These are phyloP conservation scores for Nakaseomyces nivariensis DNA, from an alignment of 1,139 yeast species.

Conservation along the genomic window DNA sequence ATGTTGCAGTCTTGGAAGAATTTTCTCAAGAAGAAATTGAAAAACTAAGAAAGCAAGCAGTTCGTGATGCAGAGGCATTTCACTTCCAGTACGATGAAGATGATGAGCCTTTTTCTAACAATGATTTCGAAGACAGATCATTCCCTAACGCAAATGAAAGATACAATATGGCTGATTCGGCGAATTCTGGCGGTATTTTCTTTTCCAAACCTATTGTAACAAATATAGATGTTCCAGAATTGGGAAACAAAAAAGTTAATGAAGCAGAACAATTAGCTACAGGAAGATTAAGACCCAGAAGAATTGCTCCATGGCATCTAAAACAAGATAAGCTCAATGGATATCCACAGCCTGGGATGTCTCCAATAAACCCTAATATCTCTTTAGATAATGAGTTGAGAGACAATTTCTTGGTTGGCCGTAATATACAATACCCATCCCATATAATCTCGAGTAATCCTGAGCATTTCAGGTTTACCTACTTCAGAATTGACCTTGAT, in stretches of 20 bases:
- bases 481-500: slow-evolving; percentile 81
- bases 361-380: slow-evolving; percentile 8
- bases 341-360: slow-evolving; percentile 2
- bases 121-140: slow-evolving; percentile 24
- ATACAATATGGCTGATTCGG: slow-evolving; percentile 6
- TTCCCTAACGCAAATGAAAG: slow-evolving; percentile 6
- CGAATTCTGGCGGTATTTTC: slow-evolving; percentile 26
- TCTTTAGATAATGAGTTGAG: slow-evolving; percentile 12
- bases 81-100: slow-evolving; percentile 30
- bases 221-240: slow-evolving; percentile 34
- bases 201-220: slow-evolving; percentile 34
- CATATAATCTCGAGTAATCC: slow-evolving; percentile 34
- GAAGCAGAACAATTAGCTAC: slow-evolving; percentile 50
- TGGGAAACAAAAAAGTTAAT: slow-evolving; percentile 42
- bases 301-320: slow-evolving; percentile 68
- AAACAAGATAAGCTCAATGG: slow-evolving; percentile 15
- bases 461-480: slow-evolving; percentile 65
- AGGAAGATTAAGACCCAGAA: slow-evolving; percentile 65
- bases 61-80: slow-evolving; percentile 34
- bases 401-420: slow-evolving; percentile 25
- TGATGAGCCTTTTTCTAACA: slow-evolving; percentile 21
- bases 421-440: slow-evolving; percentile 32
- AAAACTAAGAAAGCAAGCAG: slow-evolving; percentile 36
- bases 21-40: slow-evolving; percentile 61
- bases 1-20: slow-evolving; percentile 60